Base-by-base conservation (phyloP, 495 filamentous ascomycete genomes). In the Umbilicaria muhlenbergii region DNA sequence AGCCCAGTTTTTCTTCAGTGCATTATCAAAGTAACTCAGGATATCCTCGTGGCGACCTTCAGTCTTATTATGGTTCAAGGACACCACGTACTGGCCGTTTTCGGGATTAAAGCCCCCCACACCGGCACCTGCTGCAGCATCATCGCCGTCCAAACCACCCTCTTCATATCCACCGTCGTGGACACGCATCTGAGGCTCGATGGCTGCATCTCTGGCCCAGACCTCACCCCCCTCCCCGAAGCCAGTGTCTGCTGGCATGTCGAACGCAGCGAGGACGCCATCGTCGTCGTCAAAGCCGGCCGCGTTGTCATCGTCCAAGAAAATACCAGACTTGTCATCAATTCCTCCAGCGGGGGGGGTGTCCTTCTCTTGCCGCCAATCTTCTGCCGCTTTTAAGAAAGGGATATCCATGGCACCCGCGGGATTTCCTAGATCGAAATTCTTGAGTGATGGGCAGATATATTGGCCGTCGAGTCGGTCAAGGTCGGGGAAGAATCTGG, bases 1-100 rank as follows among this genome's bases (percentile, higher is more conserved):
- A n/a, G 84, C 86, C 91, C 91, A 99, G 59, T 94, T 96, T 70
- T 92, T 93, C 52, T 83, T 77, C 19, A 94, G 65, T 8, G 89
- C 87, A 53, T 94, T 80, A 60, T 99, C 91, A 56, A 99, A 99
- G 63, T 95, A 99, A 52, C 81, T 81, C 14, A 99, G 73, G 42
- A 99, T 94, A 53, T 94, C 87, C 47, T 95, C 86, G 52, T 91
- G 83, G 45, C 70, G 67, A 42, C 71, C 77, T 36, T 75, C 70
- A 28, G 59, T 69, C 38, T 66, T 61, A 14, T 67, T 60, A 51
- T 80, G 77, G 16, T 73, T 73, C 60, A 93, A 73, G 8, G 81
- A 80, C 13, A 93, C 70, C 32, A 75, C 67, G 56, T 83, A 91
- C 36, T 81, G 63, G 39, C 75, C 74, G 37, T 60, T 60, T 34